Evolutionary conservation across 2,329 filamentous ascomycete species (phyloP), one percentile per base, ranked within the genome.

Genomic region (Endoconidiophora laricicola): DNA sequence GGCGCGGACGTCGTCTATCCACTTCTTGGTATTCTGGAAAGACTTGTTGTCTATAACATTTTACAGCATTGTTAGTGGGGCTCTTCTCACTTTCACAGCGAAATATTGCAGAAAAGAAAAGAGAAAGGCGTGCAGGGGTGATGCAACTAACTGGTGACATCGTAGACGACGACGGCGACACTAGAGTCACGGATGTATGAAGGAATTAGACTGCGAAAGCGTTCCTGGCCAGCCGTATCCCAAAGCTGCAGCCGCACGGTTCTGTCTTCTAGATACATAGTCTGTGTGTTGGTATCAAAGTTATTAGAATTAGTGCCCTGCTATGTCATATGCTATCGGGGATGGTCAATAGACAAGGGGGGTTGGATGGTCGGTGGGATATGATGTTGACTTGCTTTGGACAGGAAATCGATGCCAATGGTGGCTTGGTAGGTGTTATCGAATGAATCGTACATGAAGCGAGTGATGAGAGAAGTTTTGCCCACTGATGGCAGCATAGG

Each of bases 371-470:
- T 39, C 12, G 26, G 26, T 33, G 7, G 26, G 7, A 33, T 33
- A 10, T 33, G 26, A 33, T 33, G 6, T 33, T 33, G 26, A 47
- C 59, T 64, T 72, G 85, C 86, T 82, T 98, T 98, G 62, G 88
- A 95, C 58, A 98, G 78, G 64, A 98, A 98, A 69, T 98, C 91
- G 70, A 98, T 98, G 62, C 91, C 91, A 63, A 98, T 96, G 38
- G 91, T 98, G 52, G 91, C 91, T 69, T 98, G 91, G 71, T 98
- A 98, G 74, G 90, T 96, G 70, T 94, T 95, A 73, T 98, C 91
- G 73, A 98, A 98, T 44, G 91, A 96, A 69, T 98, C 91, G 74
- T 98, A 98, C 91, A 98, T 98, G 74, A 98, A 98, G 57, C 91
- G 82, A 57, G 91, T 98, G 65, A 98, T 98, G 60, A 98, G 71